Evolutionary conservation across 225 moss, liverwort and hornwort species (phyloP).

Genomic region (Takakia lepidozioides): DNA sequence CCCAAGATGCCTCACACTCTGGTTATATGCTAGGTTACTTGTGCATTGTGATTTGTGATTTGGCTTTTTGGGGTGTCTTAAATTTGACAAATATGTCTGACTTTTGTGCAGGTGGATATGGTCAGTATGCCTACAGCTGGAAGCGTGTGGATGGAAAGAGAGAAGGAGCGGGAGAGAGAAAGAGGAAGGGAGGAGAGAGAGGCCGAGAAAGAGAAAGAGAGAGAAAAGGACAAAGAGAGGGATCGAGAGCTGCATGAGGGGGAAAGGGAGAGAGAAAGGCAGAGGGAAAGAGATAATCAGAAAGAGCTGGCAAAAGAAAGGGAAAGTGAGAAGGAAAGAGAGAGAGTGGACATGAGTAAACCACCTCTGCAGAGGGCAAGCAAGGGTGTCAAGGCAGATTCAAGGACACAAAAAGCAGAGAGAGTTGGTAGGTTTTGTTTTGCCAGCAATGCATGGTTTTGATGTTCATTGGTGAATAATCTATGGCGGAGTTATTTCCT

Average conservation of each 20-base stretch:
- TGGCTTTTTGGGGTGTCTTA: too few relatives aligned
- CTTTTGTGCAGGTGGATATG: constrained; percentile 40
- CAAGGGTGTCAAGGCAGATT: constrained; percentile 43
- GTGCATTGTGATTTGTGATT: constrained; percentile 1
- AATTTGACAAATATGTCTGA: too few relatives aligned
- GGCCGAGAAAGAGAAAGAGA: constrained; percentile 17
- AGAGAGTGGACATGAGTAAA: constrained; percentile 40
- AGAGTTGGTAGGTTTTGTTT: constrained; percentile 34
- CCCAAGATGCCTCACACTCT: not conserved
- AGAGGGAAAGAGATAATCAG: constrained; percentile 25
- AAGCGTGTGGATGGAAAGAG: constrained; percentile 29
- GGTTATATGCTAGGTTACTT: not conserved
- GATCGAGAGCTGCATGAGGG: constrained; percentile 25
- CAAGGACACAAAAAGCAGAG: constrained; percentile 52
- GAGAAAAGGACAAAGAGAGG: constrained; percentile 30
- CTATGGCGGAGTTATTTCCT: too few relatives aligned
- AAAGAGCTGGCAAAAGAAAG: constrained; percentile 29
- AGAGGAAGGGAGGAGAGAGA: constrained; percentile 15
- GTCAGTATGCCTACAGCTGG: constrained; percentile 14
- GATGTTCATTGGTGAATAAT: too few relatives aligned
- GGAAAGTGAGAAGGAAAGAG: constrained; percentile 42
- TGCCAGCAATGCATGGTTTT: too few relatives aligned
- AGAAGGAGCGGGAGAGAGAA: constrained; percentile 20
- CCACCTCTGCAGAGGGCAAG: constrained; percentile 25
- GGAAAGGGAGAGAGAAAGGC: constrained; percentile 32